Evolutionary conservation across 495 filamentous ascomycete species (phyloP), one percentile per base, ranked within the genome.

Genomic region (Podospora comata): DNA sequence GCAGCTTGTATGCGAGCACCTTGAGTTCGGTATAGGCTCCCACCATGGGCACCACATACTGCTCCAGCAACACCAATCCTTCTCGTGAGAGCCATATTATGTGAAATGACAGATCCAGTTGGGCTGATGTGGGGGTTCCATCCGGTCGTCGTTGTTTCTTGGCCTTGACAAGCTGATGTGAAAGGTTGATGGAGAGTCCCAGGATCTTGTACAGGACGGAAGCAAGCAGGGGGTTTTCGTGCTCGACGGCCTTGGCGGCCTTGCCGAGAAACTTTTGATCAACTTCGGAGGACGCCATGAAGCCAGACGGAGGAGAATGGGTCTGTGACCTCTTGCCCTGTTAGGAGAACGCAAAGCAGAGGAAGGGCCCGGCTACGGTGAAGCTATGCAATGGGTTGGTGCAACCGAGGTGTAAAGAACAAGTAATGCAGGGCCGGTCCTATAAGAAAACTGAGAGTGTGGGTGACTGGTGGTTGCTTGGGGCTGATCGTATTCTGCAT

Each of bases 11-110:
- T 7, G 91, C 88, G 62, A 99, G 86, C 11, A 98, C 93, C 71
- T 92, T 92, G 23, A 93, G 85, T 77, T 91, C 94, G 72, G 88
- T 78, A 71, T 87, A 89, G 54, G 84, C 81, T 27, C 85, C 82
- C 0, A 93, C 87, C 84, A 91, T 87, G 1, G 93, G 94, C 4
- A 97, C 79, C 55, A 99, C 88, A 74, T 91, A 94, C 75, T 92
- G 86, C 78, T 97, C 92, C 16, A 97, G 80, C 68, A 98, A 89
- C 11, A 90, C 83, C 0, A 98, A 83, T 5, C 95, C 95, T 80
- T 99, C 96, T 5, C 94, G 89, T 1, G 95, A 90, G 54, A 98
- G 88, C 93, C 94, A 99, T 65, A 98, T 88, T 74, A 98, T 97
- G 78, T 95, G 92, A 71, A 95, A 90, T 74, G 96, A 93, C 4